Evolutionary conservation across 2,329 filamentous ascomycete genomes (phyloP), one percentile per base, ranked within the genome.

Genomic region (Trichoderma citrinoviride): DNA sequence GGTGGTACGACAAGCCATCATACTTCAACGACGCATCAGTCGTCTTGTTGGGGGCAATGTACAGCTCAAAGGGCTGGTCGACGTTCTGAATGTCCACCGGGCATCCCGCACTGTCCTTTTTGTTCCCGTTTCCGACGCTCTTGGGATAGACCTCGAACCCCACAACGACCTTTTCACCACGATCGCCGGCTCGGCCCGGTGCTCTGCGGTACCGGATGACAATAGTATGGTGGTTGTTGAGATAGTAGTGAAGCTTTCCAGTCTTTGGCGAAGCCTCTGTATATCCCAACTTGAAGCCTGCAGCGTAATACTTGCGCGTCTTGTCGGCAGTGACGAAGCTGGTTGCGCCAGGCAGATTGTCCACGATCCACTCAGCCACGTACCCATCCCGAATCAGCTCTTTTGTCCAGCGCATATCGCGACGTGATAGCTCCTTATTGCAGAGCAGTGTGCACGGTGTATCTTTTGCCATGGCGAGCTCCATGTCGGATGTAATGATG

Each of bases 61-160:
- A 84, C 7, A 96, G 81, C 73, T 92, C 88, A 68, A 96, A 83
- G 5, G 85, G 85, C 21, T 86, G 79, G 19, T 87, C 83, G 5
- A 87, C 81, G 49, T 85, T 81, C 69, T 88, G 83, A 27, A 93
- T 78, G 67, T 91, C 84, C 21, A 80, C 79, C 1, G 91, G 91
- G 71, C 92, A 91, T 17, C 90, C 90, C 17, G 81, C 78, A 46
- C 83, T 82, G 64, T 87, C 81, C 55, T 90, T 85, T 69, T 85
- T 83, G 66, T 80, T 82, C 14, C 77, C 79, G 7, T 83, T 80
- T 25, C 86, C 87, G 71, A 96, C 85, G 73, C 91, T 96, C 81
- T 94, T 96, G 23, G 92, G 87, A 72, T 95, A 96, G 27, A 96
- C 89, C 78, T 97, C 92, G 73, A 97, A 96, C 0, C 91, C 92